Base-by-base conservation (phyloP, 2,329 filamentous ascomycete genomes). In the Ascochyta pisi region DNA sequence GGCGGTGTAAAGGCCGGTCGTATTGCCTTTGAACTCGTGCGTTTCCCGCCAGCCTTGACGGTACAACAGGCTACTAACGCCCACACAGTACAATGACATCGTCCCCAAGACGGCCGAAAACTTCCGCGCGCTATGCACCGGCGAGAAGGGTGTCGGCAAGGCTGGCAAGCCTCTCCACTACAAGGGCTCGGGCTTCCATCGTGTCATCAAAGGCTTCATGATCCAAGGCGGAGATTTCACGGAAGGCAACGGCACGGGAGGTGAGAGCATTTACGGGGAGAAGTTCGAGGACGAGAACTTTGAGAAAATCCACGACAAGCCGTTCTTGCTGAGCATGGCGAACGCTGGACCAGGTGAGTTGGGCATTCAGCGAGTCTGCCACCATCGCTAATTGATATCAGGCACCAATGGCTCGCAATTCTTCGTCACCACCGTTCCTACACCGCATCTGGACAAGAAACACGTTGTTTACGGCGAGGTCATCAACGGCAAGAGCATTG, bases 241-340 rank as follows among this genome's bases (percentile, higher is more conserved):
- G 44, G 88, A 86, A 51, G 92, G 92, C 75, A 94, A 98, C 75
- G 95, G 94, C 64, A 98, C 94, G 24, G 94, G 94, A 63, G 94
- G 94, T 71, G 95, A 98, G 81, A 95, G 90, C 62, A 98, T 99
- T 77, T 99, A 98, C 74, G 94, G 94, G 72, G 90, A 90, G 76
- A 98, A 97, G 81, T 99, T 99, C 70, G 90, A 91, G 69, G 94
- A 99, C 70, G 94, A 99, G 84, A 96, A 96, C 77, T 98, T 99
- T 73, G 85, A 91, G 50, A 81, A 89, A 73, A 93, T 96, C 83
- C 95, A 99, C 75, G 91, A 96, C 69, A 90, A 89, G 69, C 93
- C 95, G 1, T 97, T 97, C 82, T 82, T 98, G 64, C 83, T 99
- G 60, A 96, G 91, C 74, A 99, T 99, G 95, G 95, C 95, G 70